These are phyloP conservation scores for Talaromyces ruber DNA, from an alignment of 495 filamentous ascomycete genomes.

Conservation along the genomic window DNA sequence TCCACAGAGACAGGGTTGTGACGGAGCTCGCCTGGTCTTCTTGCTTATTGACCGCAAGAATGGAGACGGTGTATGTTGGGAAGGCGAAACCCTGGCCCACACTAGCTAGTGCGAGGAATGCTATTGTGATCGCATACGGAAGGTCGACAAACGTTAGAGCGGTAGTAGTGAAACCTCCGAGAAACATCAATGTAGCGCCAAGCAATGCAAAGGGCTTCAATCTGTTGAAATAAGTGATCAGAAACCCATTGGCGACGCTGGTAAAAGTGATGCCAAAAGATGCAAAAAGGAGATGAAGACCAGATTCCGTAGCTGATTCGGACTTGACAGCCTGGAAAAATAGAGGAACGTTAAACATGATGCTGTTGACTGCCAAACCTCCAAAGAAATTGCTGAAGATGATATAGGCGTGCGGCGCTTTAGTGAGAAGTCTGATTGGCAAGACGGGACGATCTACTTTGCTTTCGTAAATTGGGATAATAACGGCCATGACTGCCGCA, in stretches of 20 bases:
- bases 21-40: conserved; percentile 71
- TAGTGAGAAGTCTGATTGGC: conserved; percentile 53
- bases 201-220: conserved; percentile 54
- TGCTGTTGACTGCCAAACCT: conserved; percentile 53
- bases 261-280: conserved; percentile 47
- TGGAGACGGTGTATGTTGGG: conserved; percentile 56
- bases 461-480: conserved; percentile 57
- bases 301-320: conserved; percentile 60
- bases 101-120: conserved; percentile 51
- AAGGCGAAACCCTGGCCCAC: conserved; percentile 59
- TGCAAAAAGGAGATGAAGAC: conserved; percentile 58
- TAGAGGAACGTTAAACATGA: conserved; percentile 70
- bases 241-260: conserved; percentile 57
- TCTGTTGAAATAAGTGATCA: conserved; percentile 58
- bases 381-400: conserved; percentile 64
- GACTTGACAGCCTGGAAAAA: conserved; percentile 78
- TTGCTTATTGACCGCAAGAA: conserved; percentile 58
- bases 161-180: conserved; percentile 47
- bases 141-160: conserved; percentile 43
- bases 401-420: conserved; percentile 54
- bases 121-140: conserved; percentile 48
- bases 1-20: conserved; percentile 58
- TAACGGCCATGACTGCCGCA: conserved; percentile 43
- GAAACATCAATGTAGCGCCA: conserved; percentile 41
- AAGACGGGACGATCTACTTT: conserved; percentile 58